Evolutionary conservation across 2,329 filamentous ascomycete genomes (phyloP).

Genomic region (Paraphoma sp.): DNA sequence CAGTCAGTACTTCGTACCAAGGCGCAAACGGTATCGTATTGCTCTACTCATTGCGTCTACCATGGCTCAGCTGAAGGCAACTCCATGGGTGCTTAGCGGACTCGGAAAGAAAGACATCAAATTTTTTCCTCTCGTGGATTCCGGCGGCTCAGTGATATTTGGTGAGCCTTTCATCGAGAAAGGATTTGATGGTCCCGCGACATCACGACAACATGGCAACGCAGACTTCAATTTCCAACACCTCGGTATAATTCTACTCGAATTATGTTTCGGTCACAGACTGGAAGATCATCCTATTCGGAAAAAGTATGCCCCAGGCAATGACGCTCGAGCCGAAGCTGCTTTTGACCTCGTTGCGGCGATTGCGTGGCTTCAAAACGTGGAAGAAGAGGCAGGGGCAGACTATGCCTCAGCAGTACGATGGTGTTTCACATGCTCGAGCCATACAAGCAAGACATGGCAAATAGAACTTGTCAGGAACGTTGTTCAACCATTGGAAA

Average conservation of each 20-base stretch:
- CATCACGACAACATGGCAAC: background rate
- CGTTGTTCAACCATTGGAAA: slow-evolving; percentile 22
- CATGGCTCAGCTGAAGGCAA: slow-evolving; percentile 21
- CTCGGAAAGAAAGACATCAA: slow-evolving; percentile 18
- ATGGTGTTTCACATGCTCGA: slow-evolving; percentile 23
- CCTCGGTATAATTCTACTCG: slow-evolving; percentile 25
- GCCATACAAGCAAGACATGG: slow-evolving; percentile 14
- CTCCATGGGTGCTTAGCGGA: slow-evolving; percentile 16
- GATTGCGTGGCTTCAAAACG: slow-evolving; percentile 17
- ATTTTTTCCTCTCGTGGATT: slow-evolving; percentile 14
- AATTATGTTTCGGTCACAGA: slow-evolving; percentile 23
- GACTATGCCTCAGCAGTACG: slow-evolving; percentile 25
- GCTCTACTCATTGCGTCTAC: slow-evolving; percentile 25
- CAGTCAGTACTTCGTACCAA: slow-evolving; percentile 6
- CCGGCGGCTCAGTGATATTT: slow-evolving; percentile 4
- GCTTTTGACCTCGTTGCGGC: slow-evolving; percentile 23
- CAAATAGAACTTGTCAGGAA: slow-evolving; percentile 20
- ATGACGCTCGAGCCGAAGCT: slow-evolving; percentile 7
- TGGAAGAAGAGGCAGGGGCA: slow-evolving; percentile 20
- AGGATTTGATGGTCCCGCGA: slow-evolving; percentile 65
- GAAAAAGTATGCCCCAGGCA: slow-evolving; percentile 10
- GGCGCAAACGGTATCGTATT: slow-evolving; percentile 21
- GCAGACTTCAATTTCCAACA: slow-evolving; percentile 18
- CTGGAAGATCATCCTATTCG: slow-evolving; percentile 21
- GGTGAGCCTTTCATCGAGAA: slow-evolving; percentile 72